These are phyloP conservation scores for Passalora sequoiae DNA, from an alignment of 2,329 filamentous ascomycete species.

Conservation along the genomic window DNA sequence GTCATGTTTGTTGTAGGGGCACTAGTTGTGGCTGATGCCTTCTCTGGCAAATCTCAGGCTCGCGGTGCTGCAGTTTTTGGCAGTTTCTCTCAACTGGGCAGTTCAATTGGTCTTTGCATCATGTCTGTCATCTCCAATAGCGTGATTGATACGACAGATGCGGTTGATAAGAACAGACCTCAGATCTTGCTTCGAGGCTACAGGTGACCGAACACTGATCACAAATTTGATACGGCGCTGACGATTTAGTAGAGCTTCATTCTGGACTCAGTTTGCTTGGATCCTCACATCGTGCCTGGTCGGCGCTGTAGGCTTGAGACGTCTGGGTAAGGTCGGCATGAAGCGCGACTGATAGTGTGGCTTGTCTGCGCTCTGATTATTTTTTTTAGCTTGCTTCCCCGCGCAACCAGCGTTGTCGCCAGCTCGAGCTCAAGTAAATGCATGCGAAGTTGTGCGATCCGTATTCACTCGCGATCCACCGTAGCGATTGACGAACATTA, in stretches of 20 bases:
- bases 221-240: slow-evolving; percentile 15
- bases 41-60: slow-evolving; percentile 39
- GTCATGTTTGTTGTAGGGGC: slow-evolving; percentile 40
- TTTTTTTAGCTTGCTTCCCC: too few relatives aligned
- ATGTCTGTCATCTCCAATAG: slow-evolving; percentile 35
- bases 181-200: too few relatives aligned
- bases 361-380: too few relatives aligned
- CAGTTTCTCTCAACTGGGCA: slow-evolving; percentile 41
- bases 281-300: slow-evolving; percentile 29
- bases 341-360: too few relatives aligned
- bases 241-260: slow-evolving; percentile 40
- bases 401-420: too few relatives aligned
- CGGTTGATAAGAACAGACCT: slow-evolving; percentile 24
- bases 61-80: slow-evolving; percentile 46
- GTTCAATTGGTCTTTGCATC: slow-evolving; percentile 38
- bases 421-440: too few relatives aligned
- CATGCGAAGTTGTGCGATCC: too few relatives aligned
- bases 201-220: too few relatives aligned
- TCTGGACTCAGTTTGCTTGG: slow-evolving; percentile 38
- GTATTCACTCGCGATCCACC: too few relatives aligned
- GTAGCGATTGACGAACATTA: too few relatives aligned
- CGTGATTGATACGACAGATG: slow-evolving; percentile 19
- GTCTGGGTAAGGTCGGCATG: too few relatives aligned
- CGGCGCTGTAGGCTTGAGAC: slow-evolving; percentile 38
- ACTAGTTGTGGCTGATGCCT: slow-evolving; percentile 40